These are phyloP conservation scores for Suillus variegatus DNA, from an alignment of 768 basidiomycete species.

Conservation along the genomic window DNA sequence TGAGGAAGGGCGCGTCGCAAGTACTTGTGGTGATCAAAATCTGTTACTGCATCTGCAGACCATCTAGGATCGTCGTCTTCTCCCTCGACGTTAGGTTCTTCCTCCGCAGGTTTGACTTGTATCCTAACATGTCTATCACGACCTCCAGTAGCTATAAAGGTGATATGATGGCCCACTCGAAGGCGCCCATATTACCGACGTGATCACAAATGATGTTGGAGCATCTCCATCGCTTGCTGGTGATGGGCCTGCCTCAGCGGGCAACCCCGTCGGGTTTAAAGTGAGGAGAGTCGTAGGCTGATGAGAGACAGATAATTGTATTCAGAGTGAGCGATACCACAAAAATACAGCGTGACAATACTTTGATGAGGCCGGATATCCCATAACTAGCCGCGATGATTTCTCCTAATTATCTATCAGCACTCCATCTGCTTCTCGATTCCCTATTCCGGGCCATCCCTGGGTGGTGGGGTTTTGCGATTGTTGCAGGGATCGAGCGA, in stretches of 20 bases:
- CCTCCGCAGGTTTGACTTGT: constrained; percentile 63
- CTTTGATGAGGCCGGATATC: constrained; percentile 73
- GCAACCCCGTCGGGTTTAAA: constrained; percentile 27
- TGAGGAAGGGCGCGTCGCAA: constrained; percentile 18
- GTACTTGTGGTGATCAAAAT: constrained; percentile 85
- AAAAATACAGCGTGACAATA: constrained; percentile 28
- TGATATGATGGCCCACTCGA: constrained; percentile 93
- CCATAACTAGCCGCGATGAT: constrained; percentile 79
- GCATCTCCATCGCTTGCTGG: constrained; percentile 33
- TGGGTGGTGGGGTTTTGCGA: constrained; percentile 32
- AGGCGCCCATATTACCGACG: constrained; percentile 90
- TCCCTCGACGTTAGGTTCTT: constrained; percentile 42
- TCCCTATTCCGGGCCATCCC: constrained; percentile 49
- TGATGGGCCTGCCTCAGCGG: constrained; percentile 23
- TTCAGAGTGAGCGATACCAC: constrained; percentile 5
- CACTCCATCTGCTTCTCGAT: constrained; percentile 86
- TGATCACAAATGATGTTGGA: constrained; percentile 62
- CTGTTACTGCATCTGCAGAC: constrained; percentile 75
- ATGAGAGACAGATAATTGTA: constrained; percentile 69
- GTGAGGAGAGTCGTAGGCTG: constrained; percentile 66
- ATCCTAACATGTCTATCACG: constrained; percentile 89
- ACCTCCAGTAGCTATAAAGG: constrained; percentile 86
- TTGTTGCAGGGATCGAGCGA: constrained; percentile 66
- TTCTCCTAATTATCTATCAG: constrained; percentile 95
- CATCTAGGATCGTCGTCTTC: constrained; percentile 50